Evolutionary conservation across 768 basidiomycete genomes (phyloP).

Genomic region (Pulveroboletus frians): DNA sequence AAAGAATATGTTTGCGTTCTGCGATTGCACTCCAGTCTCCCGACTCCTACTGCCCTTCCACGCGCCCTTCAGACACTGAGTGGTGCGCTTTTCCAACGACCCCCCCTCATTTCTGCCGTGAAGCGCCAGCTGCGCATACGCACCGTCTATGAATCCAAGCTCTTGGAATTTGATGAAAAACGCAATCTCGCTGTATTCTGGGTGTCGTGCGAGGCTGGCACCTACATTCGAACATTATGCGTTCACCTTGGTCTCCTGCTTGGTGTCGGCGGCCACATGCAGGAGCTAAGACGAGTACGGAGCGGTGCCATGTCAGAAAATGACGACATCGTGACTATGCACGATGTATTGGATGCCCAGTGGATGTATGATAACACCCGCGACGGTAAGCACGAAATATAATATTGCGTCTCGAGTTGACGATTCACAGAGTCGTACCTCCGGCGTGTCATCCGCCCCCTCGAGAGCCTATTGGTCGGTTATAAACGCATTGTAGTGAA

Average conservation of each 20-base stretch:
- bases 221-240: conserved; percentile 94
- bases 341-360: conserved; percentile 98
- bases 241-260: conserved; percentile 92
- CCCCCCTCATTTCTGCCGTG: conserved; percentile 97
- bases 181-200: conserved; percentile 96
- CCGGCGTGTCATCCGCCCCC: conserved; percentile 87
- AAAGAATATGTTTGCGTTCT: conserved; percentile 99
- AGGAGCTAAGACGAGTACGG: conserved; percentile 90
- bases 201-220: conserved; percentile 98
- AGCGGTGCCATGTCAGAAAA: conserved; percentile 97
- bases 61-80: conserved; percentile 95
- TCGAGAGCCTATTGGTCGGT: conserved; percentile 89
- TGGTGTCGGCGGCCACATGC: conserved; percentile 99
- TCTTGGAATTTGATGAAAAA: conserved; percentile 96
- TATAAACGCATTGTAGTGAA: conserved; percentile 99
- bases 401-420: conserved; percentile 11
- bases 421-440: conserved; percentile 79
- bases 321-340: conserved; percentile 99
- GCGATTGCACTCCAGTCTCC: conserved; percentile 79
- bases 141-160: conserved; percentile 93
- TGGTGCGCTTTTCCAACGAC: conserved; percentile 97
- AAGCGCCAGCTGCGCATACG: conserved; percentile 97
- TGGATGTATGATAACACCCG: conserved; percentile 97
- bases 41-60: conserved; percentile 80
- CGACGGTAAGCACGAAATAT: conserved; percentile 58